Evolutionary conservation across 495 filamentous ascomycete species (phyloP).

Genomic region (Lepidopterella palustris): DNA sequence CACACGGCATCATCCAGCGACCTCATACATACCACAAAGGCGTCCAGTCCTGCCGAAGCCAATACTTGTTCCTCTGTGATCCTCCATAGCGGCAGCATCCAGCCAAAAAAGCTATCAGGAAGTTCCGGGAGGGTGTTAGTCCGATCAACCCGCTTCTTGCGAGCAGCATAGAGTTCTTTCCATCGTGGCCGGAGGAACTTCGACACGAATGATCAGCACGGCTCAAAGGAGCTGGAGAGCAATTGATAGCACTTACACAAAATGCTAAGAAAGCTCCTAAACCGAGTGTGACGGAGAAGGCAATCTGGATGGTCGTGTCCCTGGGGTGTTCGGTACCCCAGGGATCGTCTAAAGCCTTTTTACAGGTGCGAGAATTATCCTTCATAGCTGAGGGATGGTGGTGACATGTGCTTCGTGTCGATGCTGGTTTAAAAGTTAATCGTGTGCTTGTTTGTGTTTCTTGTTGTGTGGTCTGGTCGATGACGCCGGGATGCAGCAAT

Average conservation of each 20-base stretch:
- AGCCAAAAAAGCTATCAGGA: constrained; percentile 82
- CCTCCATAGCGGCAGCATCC: constrained; percentile 83
- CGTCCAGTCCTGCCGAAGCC: constrained; percentile 86
- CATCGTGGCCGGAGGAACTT: constrained; percentile 82
- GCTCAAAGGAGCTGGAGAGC: background rate
- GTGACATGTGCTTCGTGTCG: background rate
- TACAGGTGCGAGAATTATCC: constrained; percentile 3
- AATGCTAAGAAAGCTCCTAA: constrained; percentile 56
- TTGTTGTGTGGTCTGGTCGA: background rate
- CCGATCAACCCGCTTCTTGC: constrained; percentile 61
- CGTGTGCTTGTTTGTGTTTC: background rate
- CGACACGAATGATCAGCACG: constrained; percentile 1
- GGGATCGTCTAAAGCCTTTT: constrained; percentile 16
- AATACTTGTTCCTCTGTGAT: constrained; percentile 87
- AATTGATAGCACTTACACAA: constrained; percentile 48
- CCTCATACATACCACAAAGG: constrained; percentile 71
- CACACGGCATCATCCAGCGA: background rate
- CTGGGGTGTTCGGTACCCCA: constrained; percentile 38
- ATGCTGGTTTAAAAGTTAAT: background rate
- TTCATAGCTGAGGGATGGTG: background rate
- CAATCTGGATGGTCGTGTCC: constrained; percentile 54
- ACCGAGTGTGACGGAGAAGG: constrained; percentile 52
- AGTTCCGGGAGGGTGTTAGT: constrained; percentile 75
- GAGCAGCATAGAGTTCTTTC: constrained; percentile 85
- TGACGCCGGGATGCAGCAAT: constrained; percentile 1